Conservation (phyloP, 106 monocot species). For the Platanthera zijinensis region DNA sequence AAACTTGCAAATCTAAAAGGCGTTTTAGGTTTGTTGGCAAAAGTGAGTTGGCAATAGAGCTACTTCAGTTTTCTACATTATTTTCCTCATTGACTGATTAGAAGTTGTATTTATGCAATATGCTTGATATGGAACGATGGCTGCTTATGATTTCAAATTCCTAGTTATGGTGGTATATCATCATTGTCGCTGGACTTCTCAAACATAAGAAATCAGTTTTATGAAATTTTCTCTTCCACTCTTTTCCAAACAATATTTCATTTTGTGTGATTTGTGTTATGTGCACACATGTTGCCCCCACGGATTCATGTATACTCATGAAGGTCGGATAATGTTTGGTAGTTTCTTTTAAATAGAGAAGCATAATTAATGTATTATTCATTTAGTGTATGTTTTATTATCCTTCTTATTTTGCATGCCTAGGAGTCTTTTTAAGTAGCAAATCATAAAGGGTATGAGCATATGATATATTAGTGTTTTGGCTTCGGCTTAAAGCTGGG, state of each 20-base stretch:
- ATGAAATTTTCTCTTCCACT: not conserved
- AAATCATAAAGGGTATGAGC: too few species aligned
- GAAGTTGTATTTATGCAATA: not conserved
- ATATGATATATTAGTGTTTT: too few species aligned
- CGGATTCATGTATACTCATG: too few species aligned
- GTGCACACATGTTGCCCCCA: too few species aligned
- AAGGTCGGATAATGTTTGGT: too few species aligned
- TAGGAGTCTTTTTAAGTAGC: too few species aligned
- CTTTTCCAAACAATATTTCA: not conserved
- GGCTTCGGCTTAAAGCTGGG: too few species aligned
- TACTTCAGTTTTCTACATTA: not conserved
- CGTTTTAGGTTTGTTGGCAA: constrained; percentile 67
- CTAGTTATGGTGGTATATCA: not conserved
- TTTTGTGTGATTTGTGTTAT: not conserved
- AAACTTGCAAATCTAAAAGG: constrained; percentile 47
- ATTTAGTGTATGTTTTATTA: not conserved
- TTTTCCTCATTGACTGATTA: not conserved
- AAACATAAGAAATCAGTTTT: not conserved
- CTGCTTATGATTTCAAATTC: not conserved
- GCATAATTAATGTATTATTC: too few species aligned
- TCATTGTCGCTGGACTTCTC: not conserved
- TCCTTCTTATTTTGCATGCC: too few species aligned
- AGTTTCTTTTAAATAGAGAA: too few species aligned
- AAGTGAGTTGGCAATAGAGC: constrained; percentile 39
- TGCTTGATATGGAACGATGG: not conserved